phyloP scores from a whole-genome alignment of 805 yeast genomes.

The Barnettozyma sucrosica region DNA sequence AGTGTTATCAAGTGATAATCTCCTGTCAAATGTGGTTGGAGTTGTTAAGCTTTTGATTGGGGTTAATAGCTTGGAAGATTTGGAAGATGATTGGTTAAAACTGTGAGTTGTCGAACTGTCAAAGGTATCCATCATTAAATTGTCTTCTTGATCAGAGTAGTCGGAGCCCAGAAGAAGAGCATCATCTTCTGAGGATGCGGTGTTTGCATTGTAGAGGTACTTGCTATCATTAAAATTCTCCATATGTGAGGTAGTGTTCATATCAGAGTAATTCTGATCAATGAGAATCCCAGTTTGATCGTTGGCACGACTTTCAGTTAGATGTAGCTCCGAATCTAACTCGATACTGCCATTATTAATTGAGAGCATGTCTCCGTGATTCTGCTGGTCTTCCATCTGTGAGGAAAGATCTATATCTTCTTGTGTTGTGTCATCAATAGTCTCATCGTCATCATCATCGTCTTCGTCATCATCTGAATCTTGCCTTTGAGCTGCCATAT shows the following conservation, averaged over 20 bases:
- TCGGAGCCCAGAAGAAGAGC: conserved; percentile 27
- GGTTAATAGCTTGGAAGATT: conserved; percentile 7
- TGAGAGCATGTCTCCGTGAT: background rate
- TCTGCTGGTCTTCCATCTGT: conserved; percentile 5
- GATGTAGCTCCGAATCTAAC: background rate
- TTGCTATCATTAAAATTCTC: conserved; percentile 14
- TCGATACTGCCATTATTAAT: background rate
- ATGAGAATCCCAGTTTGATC: conserved; percentile 20
- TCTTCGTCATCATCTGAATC: conserved; percentile 9
- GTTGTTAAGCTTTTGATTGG: background rate
- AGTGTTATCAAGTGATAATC: conserved; percentile 17
- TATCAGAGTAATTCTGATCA: conserved; percentile 22
- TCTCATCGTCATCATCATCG: conserved; percentile 10
- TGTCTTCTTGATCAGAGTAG: conserved; percentile 34
- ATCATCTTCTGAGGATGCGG: conserved; percentile 28
- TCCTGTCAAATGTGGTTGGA: conserved; percentile 11
- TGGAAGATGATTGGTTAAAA: conserved; percentile 12
- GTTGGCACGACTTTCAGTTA: background rate
- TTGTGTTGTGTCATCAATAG: conserved; percentile 6
- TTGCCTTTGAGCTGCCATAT: background rate
- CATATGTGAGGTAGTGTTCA: conserved; percentile 15
- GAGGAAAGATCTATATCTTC: conserved; percentile 1
- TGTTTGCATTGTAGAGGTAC: conserved; percentile 13
- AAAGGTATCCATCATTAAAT: conserved; percentile 36
- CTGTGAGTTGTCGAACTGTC: conserved; percentile 28